Evolutionary conservation across 176 grass and related monocot genomes (phyloP), one percentile per base, ranked within the genome.

Genomic region (Aegilops tauschii): DNA sequence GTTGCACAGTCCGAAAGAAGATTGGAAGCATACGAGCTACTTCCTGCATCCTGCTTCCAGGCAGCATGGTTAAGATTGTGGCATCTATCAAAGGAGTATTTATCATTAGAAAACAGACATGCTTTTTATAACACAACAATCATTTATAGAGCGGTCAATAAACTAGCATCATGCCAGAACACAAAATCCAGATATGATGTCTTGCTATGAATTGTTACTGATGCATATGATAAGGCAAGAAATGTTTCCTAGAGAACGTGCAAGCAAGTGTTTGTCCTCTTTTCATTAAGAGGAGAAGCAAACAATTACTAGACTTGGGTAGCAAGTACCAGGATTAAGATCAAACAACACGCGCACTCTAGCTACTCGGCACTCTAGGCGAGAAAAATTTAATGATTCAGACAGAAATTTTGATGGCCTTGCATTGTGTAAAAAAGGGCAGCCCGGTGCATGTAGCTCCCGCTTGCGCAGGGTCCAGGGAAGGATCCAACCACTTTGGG

Each of bases 11-110:
- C 80, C 83, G 78, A 76, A 93, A 78, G 81, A 89, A 98, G 77
- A 96, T 92, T 34, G 96, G 96, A 83, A 98, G 93, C 86, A 98
- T 98, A 23, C 86, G 75, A 77, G 75, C 93, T 58, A 96, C 96
- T 85, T 96, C 96, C 88, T 98, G 96, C 83, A 98, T 80, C 87
- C 96, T 92, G 88, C 96, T 98, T 90, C 96, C 93, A 86, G 96
- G 96, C 50, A 96, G 69, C 78, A 98, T 86, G 68, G 88, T 94
- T 86, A 98, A 80, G 71, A 98, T 87, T 67, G 88, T 98, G 39
- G 88, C 63, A 79, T 89, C 96, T 98, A 89, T 42, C 79, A 92
- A 80, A 78, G 54, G 70, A 36, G 62, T 21, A 82, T 76, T 70
- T 88, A 42, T 83, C 73, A 68, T 95, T 62, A 92, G 80, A 69